phyloP scores from a whole-genome alignment of 257 asterid genomes.

The Forsythia suspensa region DNA sequence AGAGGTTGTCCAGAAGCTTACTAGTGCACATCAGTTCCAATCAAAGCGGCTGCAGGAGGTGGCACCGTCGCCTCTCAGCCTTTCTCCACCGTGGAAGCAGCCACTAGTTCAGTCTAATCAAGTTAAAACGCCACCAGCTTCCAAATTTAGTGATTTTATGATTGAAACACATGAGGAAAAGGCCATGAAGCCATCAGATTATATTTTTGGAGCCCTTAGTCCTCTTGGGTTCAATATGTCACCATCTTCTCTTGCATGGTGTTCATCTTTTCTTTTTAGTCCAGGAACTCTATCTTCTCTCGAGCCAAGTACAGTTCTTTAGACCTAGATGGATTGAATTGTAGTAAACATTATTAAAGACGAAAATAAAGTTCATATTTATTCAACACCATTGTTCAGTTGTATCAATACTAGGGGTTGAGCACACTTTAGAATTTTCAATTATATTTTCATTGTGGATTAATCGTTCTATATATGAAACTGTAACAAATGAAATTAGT shows the following conservation, averaged over 20 bases:
- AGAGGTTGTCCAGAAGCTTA: slow-evolving; percentile 72
- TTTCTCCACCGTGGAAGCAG: slow-evolving; percentile 23
- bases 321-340: not conserved
- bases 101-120: not conserved
- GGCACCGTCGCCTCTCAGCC: slow-evolving; percentile 70
- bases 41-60: slow-evolving; percentile 40
- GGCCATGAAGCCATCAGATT: slow-evolving; percentile 12
- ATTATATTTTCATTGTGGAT: too few species aligned
- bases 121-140: not conserved
- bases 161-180: slow-evolving; percentile 8
- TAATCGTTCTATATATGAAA: too few species aligned
- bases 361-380: not conserved
- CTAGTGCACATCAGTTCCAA: slow-evolving; percentile 46
- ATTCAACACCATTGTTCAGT: too few species aligned
- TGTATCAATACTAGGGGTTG: not conserved
- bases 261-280: slow-evolving; percentile 59
- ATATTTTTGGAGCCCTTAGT: slow-evolving; percentile 29
- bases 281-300: slow-evolving; percentile 45
- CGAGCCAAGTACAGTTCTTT: slow-evolving; percentile 32
- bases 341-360: not conserved
- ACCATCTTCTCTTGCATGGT: slow-evolving; percentile 66
- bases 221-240: slow-evolving; percentile 53
- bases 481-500: too few species aligned
- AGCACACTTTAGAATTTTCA: not conserved
- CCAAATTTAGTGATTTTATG: not conserved